Base-by-base conservation (phyloP, 371 early-diverging fungal species). In the Lichtheimia hyalospora region DNA sequence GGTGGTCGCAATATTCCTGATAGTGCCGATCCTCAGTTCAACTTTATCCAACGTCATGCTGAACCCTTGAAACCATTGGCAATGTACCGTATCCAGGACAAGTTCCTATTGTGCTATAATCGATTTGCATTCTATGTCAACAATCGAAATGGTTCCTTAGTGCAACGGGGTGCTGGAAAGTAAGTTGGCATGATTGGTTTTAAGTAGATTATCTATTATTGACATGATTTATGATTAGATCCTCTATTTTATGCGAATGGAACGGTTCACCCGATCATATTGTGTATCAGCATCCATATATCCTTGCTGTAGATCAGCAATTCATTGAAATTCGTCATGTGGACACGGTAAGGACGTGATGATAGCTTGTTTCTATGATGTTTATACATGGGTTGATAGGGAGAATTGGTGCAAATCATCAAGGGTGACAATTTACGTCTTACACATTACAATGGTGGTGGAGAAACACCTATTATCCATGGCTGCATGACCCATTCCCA, bases 51-150 rank as follows among this genome's bases (percentile, higher is more conserved):
- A 52, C 88, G 89, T 61, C 83, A 81, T 75, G 70, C 87, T 70
- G 83, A 91, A 63, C 73, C 82, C 54, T 56, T 89, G 66, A 80
- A 84, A 49, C 96, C 97, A 3, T 80, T 96, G 48, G 88, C 92
- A 16, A 87, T 97, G 67, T 96, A 92, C 73, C 85, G 93, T 43
- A 84, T 94, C 23, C 73, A 70, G 34, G 84, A 89, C 50, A 77
- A 71, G 48, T 80, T 94, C 69, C 69, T 97, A 53, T 79, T 96
- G 41, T 96, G 96, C 67, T 97, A 95, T 71, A 90, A 93, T 43
- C 92, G 93, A 60, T 93, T 94, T 79, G 94, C 89, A 1, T 96
- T 97, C 67, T 95, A 89, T 63, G 94, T 97, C 48, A 90, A 96
- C 71, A 89, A 90, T 62, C 73, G 75, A 39, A 73, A 73, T 55